phyloP scores from a whole-genome alignment of 148 eudicot genomes.

The Agrostemma githago region DNA sequence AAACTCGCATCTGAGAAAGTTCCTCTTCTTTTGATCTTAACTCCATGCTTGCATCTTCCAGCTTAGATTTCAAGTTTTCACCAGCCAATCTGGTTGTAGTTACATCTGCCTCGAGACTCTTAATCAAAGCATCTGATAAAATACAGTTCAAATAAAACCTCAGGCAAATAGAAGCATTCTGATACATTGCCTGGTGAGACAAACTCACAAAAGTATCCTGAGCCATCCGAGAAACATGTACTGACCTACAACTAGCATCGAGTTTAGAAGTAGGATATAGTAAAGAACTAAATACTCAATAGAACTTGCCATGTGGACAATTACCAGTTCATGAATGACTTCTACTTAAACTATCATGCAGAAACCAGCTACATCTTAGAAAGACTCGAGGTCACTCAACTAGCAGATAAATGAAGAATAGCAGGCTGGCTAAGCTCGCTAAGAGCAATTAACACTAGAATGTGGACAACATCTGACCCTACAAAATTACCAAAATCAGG shows the following conservation, averaged over 20 bases:
- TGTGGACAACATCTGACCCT: background rate
- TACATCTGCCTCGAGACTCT: slow-evolving; percentile 59
- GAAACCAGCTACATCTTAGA: background rate
- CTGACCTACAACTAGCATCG: background rate
- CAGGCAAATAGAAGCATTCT: background rate
- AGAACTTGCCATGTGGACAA: background rate
- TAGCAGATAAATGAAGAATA: background rate
- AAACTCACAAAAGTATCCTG: background rate
- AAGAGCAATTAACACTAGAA: background rate
- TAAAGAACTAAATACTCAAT: background rate
- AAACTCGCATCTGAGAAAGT: slow-evolving; percentile 40
- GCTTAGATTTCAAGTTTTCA: slow-evolving; percentile 45
- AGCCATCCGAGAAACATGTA: background rate
- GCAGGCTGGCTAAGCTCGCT: background rate
- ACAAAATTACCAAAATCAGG: background rate
- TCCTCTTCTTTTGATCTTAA: slow-evolving; percentile 57
- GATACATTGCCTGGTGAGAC: background rate
- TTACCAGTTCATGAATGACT: background rate
- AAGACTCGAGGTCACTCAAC: background rate
- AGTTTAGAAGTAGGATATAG: background rate
- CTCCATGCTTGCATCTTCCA: slow-evolving; percentile 46
- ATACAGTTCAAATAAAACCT: slow-evolving; percentile 14
- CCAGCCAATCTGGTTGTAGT: slow-evolving; percentile 37
- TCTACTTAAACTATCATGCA: background rate
- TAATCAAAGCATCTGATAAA: slow-evolving; percentile 55